phyloP scores from a whole-genome alignment of 352 stramenopile genomes.

The Phytopythium mirpurense region DNA sequence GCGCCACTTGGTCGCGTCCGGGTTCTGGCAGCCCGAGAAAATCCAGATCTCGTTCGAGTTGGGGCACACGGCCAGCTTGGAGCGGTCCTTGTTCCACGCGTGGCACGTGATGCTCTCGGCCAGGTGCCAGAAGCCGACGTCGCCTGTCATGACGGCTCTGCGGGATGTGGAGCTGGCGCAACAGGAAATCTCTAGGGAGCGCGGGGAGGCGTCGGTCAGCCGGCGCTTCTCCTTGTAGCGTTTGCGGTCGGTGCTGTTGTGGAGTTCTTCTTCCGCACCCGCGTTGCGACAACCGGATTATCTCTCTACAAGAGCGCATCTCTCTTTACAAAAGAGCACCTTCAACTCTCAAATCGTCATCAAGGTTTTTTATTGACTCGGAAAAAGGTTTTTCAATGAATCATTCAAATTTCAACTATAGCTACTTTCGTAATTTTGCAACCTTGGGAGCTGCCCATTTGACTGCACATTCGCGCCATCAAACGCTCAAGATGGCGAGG shows the following conservation, averaged over 20 bases:
- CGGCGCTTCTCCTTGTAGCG: no score
- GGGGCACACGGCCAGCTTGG: constrained; percentile 87
- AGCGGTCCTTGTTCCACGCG: constrained; percentile 89
- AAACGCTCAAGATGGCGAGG: neutral
- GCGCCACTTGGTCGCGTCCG: constrained; percentile 78
- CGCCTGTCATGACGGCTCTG: constrained; percentile 18
- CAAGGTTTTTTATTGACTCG: neutral
- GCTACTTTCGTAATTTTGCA: neutral
- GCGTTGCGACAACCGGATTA: constrained; percentile 10
- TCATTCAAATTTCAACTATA: neutral
- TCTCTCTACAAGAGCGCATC: constrained; percentile 28
- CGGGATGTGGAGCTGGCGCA: no score
- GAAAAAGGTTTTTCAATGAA: neutral
- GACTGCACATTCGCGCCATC: constrained; percentile 1
- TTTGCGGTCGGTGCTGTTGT: neutral
- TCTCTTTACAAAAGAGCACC: constrained; percentile 20
- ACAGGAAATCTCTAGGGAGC: neutral
- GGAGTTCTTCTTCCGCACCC: neutral
- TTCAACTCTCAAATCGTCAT: constrained; percentile 21
- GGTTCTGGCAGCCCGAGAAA: constrained; percentile 76
- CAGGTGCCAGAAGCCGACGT: constrained; percentile 69
- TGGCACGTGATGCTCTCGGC: constrained; percentile 88
- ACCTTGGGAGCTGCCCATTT: no score
- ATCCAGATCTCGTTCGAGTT: constrained; percentile 94
- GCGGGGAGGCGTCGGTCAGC: neutral